Base-by-base conservation (phyloP, 139 green algal species). In the Chlamydomonas urium region DNA sequence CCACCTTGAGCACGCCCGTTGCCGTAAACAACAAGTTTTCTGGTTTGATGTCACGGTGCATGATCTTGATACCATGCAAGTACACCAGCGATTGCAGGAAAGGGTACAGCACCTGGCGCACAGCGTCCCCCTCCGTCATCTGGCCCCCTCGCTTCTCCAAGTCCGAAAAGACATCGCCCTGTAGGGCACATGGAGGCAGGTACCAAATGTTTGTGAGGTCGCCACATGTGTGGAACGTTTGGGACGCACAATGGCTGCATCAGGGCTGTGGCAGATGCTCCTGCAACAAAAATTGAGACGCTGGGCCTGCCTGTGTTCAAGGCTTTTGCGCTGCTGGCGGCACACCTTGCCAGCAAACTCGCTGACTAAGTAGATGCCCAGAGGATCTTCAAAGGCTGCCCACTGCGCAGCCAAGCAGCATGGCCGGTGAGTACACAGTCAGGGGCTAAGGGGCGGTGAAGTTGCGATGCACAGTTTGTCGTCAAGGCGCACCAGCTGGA, bases 41-140 rank as follows among this genome's bases (percentile, higher is more conserved):
- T 19, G 82, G 82, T 73, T 91, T 91, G 68, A 92, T 88, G 60
- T 92, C 87, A 5, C 86, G 61, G 71, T 92, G 87, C 45, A 90
- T 83, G 32, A 92, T 87, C 69, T 83, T 79, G 45, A 60, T 56
- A 26, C 31, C 38, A 47, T 90, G 85, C 33, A 90, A 71, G 76
- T 90, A 87, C 3, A 80, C 71, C n/a, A 90, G 74, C 1, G 85
- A 80, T 17, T 56, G 77, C 42, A 89, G 66, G 67, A 86, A 89
- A 6, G 83, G 83, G 59, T 47, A 23, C 38, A 89, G 62, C 19
- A 88, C 71, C 71, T 85, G 57, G 3, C 76, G 66, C 38, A 88
- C 82, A 23, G 76, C 66, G 24, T 88, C 78, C 2, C 66, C 36
- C 58, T 88, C 82, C 2, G 63, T 77, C 59, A 88, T 66, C 50